Evolutionary conservation across 768 basidiomycete genomes (phyloP), one percentile per base, ranked within the genome.

Genomic region (Lactifluus pinguis): DNA sequence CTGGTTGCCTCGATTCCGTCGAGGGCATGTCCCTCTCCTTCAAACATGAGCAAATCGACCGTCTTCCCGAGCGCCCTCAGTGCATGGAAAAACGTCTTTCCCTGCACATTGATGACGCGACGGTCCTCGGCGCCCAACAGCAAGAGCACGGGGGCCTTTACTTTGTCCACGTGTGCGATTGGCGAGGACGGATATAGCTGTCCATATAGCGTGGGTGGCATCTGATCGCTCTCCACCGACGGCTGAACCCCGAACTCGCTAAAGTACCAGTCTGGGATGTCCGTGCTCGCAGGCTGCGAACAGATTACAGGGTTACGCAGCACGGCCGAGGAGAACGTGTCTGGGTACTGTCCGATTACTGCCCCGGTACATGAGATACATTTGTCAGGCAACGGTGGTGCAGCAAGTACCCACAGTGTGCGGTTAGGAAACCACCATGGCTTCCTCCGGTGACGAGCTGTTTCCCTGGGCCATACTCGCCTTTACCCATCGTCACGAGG

Each of bases 221-320:
- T 47, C 55, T 66, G 59, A 9, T 65, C 64, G 50, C 34, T 50
- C 36, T 55, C 59, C 8, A 44, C 48, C 15, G 60, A 51, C 1
- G 56, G 55, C 7, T 61, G 53, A 29, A 68, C 32, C 8, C 59
- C 67, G 34, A 69, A 67, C 53, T 75, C 73, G 47, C 25, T 49
- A 61, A 65, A 69, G 19, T 65, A 72, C 74, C 74, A 74, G 44
- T 75, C 73, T 2, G 73, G 74, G 48, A 75, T 75, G 59, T 75
- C 74, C 6, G 69, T 71, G 36, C 62, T 63, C 4, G 59, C 34
- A 1, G 65, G 65, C 45, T 69, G 72, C 14, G 71, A 59, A 29
- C 68, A 59, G 53, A 67, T 70, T 19, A 75, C 74, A 0, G 74
- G 73, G 49, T 75, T 75, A 19, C 73, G 66, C 59, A 74, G 61